These are phyloP conservation scores for Vaccinium macrocarpon DNA, from an alignment of 148 eudicot species.

Conservation along the genomic window DNA sequence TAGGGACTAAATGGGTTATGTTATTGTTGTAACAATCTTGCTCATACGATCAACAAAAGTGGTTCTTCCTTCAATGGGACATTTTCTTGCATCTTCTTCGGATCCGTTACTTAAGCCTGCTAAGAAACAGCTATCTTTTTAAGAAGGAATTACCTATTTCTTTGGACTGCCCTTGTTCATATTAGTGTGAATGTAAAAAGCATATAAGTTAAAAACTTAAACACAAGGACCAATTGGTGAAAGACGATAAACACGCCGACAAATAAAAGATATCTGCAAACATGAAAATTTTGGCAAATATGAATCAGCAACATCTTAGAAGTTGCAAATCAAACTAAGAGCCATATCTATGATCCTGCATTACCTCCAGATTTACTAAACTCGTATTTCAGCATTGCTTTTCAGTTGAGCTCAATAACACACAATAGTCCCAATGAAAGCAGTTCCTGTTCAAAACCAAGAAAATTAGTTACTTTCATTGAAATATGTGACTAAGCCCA, in stretches of 20 bases:
- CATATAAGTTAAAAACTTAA: background rate
- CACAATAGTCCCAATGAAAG: background rate
- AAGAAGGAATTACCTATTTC: too few species aligned
- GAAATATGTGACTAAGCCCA: background rate
- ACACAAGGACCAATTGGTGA: background rate
- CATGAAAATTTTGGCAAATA: background rate
- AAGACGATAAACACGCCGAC: background rate
- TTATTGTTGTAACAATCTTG: too few species aligned
- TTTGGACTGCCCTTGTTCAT: too few species aligned
- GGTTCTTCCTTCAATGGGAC: background rate
- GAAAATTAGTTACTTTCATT: background rate
- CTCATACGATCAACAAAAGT: background rate
- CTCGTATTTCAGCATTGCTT: background rate
- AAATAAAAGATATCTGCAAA: background rate
- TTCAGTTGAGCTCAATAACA: background rate
- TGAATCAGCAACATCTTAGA: background rate
- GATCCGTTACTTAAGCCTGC: too few species aligned
- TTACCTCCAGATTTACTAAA: background rate
- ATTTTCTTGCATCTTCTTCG: background rate
- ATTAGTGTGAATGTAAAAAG: background rate
- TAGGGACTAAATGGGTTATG: too few species aligned
- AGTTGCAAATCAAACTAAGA: conserved; percentile 3
- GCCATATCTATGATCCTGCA: background rate
- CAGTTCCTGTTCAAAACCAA: background rate
- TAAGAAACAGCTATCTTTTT: too few species aligned